Evolutionary conservation across 2,329 filamentous ascomycete genomes (phyloP), one percentile per base, ranked within the genome.

Genomic region (Pseudocercospora musae): DNA sequence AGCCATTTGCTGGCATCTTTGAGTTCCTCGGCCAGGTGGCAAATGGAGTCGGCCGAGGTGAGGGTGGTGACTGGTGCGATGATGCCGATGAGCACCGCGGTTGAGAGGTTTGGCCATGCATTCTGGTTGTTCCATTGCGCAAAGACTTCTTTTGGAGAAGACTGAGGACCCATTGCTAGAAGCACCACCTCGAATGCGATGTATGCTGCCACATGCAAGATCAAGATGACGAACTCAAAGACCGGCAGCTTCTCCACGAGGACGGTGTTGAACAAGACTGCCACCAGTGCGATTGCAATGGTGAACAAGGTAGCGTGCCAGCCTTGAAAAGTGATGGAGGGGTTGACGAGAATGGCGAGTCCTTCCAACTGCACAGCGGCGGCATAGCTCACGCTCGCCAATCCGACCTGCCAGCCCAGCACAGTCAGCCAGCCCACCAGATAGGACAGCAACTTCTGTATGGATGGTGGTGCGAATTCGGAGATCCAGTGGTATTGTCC

Each of bases 221-320:
- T 53, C n/a, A 73, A 59, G 13, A 70, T 66, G 11, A 69, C 37
- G 11, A 56, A 64, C 54, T 73, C 71, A 10, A 73, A 55, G 1
- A 69, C 9, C 1, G 71, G 70, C n/a, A 73, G 60, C 9, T 63
- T 52, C 11, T 63, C 61, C 6, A 67, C 65, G 5, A 60, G 53
- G 27, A 68, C 65, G 13, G 62, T 70, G 58, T 74, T 74, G 62
- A 72, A 64, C 8, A 62, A 25, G 18, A 68, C 62, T 7, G 64
- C 65, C 10, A 69, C 63, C 6, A 55, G 29, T 3, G 57, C 61
- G 0, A 69, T 60, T 2, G 64, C 70, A 21, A 72, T 69, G n/a
- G 66, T 70, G 23, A 82, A 66, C 56, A 81, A 69, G 1, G 78
- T 80, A 4, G 74, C 76, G 59, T 81, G 78, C 78, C 78, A 81